These are phyloP conservation scores for Lipomyces starkeyi DNA, from an alignment of 805 yeast species.

Conservation along the genomic window DNA sequence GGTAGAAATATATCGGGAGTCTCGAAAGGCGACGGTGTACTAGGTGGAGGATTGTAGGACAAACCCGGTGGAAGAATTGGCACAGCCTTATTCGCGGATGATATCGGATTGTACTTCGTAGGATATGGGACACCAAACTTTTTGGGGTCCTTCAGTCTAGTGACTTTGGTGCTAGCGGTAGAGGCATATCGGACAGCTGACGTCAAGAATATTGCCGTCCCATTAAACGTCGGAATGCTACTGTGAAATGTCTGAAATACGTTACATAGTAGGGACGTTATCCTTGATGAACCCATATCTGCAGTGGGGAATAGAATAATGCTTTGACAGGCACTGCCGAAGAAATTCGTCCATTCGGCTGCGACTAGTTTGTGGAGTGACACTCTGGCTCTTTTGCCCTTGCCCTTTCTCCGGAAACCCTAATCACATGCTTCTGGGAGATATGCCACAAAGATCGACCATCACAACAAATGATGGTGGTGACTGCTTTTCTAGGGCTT, in stretches of 20 bases:
- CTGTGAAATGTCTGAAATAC: background rate
- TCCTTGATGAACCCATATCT: background rate
- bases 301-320: background rate
- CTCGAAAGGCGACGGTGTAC: slow-evolving; percentile 59
- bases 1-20: slow-evolving; percentile 79
- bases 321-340: background rate
- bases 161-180: slow-evolving; percentile 16
- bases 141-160: slow-evolving; percentile 22
- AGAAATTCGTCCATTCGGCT: background rate
- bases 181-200: slow-evolving; percentile 10
- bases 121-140: slow-evolving; percentile 49
- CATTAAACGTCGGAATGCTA: background rate
- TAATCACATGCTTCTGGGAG: background rate
- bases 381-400: background rate
- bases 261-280: background rate
- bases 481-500: slow-evolving; percentile 3
- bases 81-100: slow-evolving; percentile 71
- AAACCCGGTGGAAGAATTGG: slow-evolving; percentile 64
- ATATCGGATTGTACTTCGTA: slow-evolving; percentile 62
- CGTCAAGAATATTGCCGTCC: slow-evolving; percentile 7
- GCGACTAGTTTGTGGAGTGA: background rate
- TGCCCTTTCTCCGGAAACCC: too few relatives aligned
- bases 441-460: background rate
- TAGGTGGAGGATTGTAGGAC: slow-evolving; percentile 66
- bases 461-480: background rate